A percentile compares a stretch with the other conserved stretches of the same genome.
Evolutionary conservation across 257 asterid species (phyloP).

Genomic region (Scutellaria barbata): DNA sequence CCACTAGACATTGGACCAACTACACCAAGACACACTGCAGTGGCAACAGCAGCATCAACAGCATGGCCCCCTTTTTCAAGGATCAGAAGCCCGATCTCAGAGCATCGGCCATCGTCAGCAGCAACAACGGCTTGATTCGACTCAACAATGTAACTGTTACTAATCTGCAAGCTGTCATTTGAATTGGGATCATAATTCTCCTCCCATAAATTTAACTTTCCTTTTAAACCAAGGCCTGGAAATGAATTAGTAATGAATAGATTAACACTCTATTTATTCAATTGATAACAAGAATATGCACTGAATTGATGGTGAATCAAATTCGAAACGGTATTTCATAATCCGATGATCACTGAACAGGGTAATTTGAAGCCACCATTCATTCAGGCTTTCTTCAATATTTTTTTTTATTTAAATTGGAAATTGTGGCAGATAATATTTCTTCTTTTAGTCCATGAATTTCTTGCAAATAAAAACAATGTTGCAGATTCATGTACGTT

Average conservation of each 20-base stretch:
- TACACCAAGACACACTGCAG: constrained; percentile 83
- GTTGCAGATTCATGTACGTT: neutral
- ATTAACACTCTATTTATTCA: neutral
- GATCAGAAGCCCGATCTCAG: constrained; percentile 65
- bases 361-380: neutral
- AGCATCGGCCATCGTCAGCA: constrained; percentile 86
- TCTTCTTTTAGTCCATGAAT: neutral
- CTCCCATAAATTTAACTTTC: constrained; percentile 25
- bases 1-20: constrained; percentile 78
- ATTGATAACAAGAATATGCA: neutral
- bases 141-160: constrained; percentile 47
- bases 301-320: neutral
- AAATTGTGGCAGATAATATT: constrained; percentile 9
- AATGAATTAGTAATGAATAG: neutral
- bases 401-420: neutral
- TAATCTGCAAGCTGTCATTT: constrained; percentile 20
- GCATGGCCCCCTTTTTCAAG: constrained; percentile 84
- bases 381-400: neutral
- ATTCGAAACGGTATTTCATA: neutral
- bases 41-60: constrained; percentile 87
- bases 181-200: constrained; percentile 24
- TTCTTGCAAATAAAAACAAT: neutral
- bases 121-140: constrained; percentile 79
- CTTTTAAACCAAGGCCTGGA: constrained; percentile 41
- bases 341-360: neutral